A percentile compares a stretch with the other conserved stretches of the same genome.
Conservation (phyloP, 768 basidiomycete species). For the Ephemerocybe angulata region DNA sequence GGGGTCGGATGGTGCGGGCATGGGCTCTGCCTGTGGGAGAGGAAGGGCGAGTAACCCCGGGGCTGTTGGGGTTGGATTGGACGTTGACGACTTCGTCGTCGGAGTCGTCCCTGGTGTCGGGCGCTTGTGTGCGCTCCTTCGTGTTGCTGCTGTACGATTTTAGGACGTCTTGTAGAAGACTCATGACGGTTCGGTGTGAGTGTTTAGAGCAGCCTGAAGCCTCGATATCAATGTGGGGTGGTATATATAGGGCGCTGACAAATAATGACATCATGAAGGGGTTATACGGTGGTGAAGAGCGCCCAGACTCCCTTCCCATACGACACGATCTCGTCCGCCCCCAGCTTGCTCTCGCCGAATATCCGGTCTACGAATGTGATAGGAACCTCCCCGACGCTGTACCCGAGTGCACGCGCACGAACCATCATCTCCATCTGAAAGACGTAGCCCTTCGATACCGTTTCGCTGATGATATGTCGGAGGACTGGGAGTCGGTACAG, state of each 20-base stretch:
- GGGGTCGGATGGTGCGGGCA: constrained; percentile 48
- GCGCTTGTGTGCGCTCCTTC: constrained; percentile 18
- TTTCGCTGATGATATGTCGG: constrained; percentile 78
- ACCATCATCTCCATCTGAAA: constrained; percentile 99
- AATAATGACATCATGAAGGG: constrained; percentile 24
- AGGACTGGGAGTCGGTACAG: constrained; percentile 76
- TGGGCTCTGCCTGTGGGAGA: constrained; percentile 44
- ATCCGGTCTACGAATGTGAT: constrained; percentile 95
- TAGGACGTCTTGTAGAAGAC: constrained; percentile 69
- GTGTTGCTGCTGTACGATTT: constrained; percentile 46
- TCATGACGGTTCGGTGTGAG: constrained; percentile 35
- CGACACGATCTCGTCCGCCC: constrained; percentile 81
- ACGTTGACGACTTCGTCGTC: constrained; percentile 73
- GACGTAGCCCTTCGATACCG: constrained; percentile 86
- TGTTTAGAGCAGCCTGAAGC: not conserved
- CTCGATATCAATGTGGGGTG: too few species aligned
- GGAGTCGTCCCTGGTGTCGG: constrained; percentile 48
- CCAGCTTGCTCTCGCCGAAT: constrained; percentile 90
- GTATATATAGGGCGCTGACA: constrained; percentile 24
- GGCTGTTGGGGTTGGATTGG: constrained; percentile 67
- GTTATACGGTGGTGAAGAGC: constrained; percentile 69
- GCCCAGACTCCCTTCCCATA: constrained; percentile 85
- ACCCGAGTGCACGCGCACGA: constrained; percentile 77
- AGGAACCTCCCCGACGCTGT: constrained; percentile 85
- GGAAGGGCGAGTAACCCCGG: constrained; percentile 58